Evolutionary conservation across 257 asterid genomes (phyloP).

Genomic region (Lycium barbarum): DNA sequence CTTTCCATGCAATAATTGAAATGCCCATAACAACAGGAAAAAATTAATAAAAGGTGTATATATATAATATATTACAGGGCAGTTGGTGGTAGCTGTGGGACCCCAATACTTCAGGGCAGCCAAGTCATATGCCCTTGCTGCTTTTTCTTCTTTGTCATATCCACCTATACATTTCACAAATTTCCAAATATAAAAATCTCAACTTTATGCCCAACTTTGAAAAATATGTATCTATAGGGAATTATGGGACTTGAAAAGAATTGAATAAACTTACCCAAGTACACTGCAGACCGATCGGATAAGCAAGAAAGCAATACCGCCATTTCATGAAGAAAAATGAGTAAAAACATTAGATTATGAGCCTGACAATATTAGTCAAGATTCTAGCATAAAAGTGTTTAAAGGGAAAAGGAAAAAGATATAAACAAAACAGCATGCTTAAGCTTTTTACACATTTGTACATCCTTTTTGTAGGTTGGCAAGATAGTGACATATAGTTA

Average conservation of each 20-base stretch:
- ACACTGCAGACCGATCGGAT: conserved; percentile 57
- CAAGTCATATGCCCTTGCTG: conserved; percentile 88
- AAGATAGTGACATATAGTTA: conserved; percentile 6
- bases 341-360: not conserved
- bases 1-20: conserved; percentile 30
- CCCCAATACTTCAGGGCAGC: conserved; percentile 98
- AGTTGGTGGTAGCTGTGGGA: conserved; percentile 86
- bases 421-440: conserved; percentile 21
- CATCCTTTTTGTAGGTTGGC: conserved; percentile 29
- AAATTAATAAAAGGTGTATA: not conserved
- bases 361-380: conserved; percentile 29
- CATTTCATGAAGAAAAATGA: conserved; percentile 47
- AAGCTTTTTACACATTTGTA: not conserved
- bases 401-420: conserved; percentile 28
- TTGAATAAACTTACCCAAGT: conserved; percentile 69
- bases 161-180: conserved; percentile 60
- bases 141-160: conserved; percentile 92
- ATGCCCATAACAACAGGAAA: not conserved
- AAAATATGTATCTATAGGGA: not conserved
- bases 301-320: conserved; percentile 40
- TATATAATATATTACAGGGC: conserved; percentile 56
- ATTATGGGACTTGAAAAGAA: not conserved
- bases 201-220: not conserved
- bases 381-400: not conserved
- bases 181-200: not conserved